Evolutionary conservation across 2,329 filamentous ascomycete genomes (phyloP).

Genomic region (Ophiostoma sp.): DNA sequence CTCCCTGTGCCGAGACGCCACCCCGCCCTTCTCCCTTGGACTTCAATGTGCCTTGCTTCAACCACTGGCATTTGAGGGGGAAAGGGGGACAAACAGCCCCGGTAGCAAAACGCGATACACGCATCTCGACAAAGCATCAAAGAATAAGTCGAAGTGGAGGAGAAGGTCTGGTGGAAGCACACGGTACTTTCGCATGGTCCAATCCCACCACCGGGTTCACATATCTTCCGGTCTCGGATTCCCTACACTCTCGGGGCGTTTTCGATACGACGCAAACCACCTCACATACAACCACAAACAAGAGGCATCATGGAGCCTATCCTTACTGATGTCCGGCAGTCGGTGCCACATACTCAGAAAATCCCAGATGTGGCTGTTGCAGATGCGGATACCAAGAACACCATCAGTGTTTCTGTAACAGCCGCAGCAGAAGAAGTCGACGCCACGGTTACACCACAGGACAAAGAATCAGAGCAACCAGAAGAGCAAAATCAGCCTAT

Average conservation of each 20-base stretch:
- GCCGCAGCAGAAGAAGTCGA: not conserved
- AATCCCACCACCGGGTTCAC: not conserved
- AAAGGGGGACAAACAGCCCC: constrained; percentile 18
- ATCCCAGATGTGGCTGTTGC: not conserved
- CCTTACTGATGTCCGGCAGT: not conserved
- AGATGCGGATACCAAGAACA: not conserved
- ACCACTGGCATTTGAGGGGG: constrained; percentile 21
- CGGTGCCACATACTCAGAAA: not conserved
- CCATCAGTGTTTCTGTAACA: not conserved
- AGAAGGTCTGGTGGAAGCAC: not conserved
- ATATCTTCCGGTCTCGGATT: not conserved
- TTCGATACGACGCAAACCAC: not conserved
- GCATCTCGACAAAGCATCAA: not conserved
- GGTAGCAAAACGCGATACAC: not conserved
- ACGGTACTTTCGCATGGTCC: not conserved
- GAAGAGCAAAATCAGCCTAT: not conserved
- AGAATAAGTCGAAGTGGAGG: not conserved
- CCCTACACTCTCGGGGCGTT: not conserved
- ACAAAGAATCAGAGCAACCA: not conserved
- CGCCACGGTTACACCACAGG: constrained; percentile 1
- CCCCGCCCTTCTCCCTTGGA: constrained; percentile 20
- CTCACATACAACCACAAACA: not conserved
- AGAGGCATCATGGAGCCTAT: constrained; percentile 10
- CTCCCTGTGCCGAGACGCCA: constrained; percentile 3
- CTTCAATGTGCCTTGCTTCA: constrained; percentile 20